phyloP scores from a whole-genome alignment of 2,329 filamentous ascomycete genomes.

The Gaeumannomyces tritici region DNA sequence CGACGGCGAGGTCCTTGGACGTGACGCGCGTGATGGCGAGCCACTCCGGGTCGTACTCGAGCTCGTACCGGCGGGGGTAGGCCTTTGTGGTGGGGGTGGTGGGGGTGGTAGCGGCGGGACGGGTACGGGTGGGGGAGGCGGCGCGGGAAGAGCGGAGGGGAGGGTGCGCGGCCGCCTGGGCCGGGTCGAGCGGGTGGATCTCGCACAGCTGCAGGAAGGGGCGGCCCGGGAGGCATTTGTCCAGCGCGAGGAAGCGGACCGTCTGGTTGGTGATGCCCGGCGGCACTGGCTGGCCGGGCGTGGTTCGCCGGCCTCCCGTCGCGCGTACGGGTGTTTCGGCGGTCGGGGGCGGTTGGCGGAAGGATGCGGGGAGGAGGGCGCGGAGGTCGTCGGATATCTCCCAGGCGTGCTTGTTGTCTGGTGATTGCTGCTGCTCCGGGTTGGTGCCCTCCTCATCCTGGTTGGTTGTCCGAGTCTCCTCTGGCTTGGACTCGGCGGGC shows the following conservation, averaged over 20 bases:
- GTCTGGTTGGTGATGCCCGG: slow-evolving; percentile 64
- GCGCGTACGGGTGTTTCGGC: slow-evolving; percentile 10
- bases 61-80: slow-evolving; percentile 36
- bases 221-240: slow-evolving; percentile 76
- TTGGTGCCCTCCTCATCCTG: background rate
- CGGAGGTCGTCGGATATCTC: slow-evolving; percentile 53
- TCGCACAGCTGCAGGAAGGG: slow-evolving; percentile 76
- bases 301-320: slow-evolving; percentile 13
- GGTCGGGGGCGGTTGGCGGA: slow-evolving; percentile 34
- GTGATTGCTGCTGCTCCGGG: background rate
- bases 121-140: slow-evolving; percentile 3
- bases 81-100: background rate
- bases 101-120: too few relatives aligned
- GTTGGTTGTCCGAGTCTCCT: slow-evolving; percentile 5
- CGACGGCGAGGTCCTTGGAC: slow-evolving; percentile 52
- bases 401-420: slow-evolving; percentile 5
- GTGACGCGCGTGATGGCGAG: slow-evolving; percentile 86
- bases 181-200: slow-evolving; percentile 37
- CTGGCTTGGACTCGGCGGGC: slow-evolving; percentile 3
- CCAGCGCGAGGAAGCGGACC: slow-evolving; percentile 79
- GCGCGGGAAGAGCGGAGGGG: slow-evolving; percentile 1
- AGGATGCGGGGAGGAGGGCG: slow-evolving; percentile 67
- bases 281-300: slow-evolving; percentile 55
- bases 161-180: slow-evolving; percentile 13
- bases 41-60: slow-evolving; percentile 91